phyloP scores from a whole-genome alignment of 257 asterid genomes.

The Salvia miltiorrhiza region DNA sequence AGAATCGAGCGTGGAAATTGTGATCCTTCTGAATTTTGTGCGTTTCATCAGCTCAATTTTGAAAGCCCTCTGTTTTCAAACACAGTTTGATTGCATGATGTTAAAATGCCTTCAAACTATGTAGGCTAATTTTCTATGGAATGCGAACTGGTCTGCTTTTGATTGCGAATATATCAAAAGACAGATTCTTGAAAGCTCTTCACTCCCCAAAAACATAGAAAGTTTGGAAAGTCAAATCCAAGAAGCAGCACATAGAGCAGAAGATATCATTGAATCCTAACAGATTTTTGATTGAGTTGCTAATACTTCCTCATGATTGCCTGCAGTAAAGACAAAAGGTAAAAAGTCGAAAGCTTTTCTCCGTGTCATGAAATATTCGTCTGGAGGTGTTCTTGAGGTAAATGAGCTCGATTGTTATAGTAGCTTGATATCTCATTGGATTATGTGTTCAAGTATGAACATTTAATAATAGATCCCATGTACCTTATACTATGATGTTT shows the following conservation, averaged over 20 bases:
- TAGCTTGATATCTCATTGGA: background rate
- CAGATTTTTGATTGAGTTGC: background rate
- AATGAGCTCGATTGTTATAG: background rate
- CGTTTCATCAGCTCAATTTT: background rate
- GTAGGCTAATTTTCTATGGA: no score
- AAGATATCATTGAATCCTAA: no score
- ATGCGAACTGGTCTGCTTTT: no score
- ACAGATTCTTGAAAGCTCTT: no score
- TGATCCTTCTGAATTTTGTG: background rate
- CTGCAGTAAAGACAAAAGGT: constrained; percentile 79
- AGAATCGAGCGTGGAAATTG: background rate
- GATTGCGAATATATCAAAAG: no score
- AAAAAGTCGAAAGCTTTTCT: constrained; percentile 90
- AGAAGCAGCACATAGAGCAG: no score
- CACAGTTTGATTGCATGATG: background rate
- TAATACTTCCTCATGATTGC: constrained; percentile 19
- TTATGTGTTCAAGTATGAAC: background rate
- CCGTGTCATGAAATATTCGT: constrained; percentile 86
- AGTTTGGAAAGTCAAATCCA: no score
- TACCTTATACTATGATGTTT: constrained; percentile 11
- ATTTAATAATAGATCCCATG: background rate
- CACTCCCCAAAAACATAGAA: no score
- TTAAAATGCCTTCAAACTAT: background rate
- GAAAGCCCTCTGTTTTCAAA: background rate
- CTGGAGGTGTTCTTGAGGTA: constrained; percentile 96